Percentiles rank a stretch among this genome's conserved stretches.
Conservation (phyloP, 345 rosid genomes). For the Salix dunnii region DNA sequence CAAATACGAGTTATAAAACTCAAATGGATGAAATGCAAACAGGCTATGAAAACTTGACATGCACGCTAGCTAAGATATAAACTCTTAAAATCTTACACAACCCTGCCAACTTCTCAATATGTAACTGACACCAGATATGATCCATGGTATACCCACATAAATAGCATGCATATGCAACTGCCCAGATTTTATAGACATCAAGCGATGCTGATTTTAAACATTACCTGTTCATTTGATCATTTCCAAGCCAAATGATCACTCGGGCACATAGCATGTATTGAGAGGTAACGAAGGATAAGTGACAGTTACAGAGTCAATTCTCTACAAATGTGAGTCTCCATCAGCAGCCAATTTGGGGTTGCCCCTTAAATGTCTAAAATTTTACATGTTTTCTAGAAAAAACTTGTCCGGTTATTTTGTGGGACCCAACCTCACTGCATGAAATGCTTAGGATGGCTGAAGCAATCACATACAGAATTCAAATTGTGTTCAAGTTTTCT, state of each 20-base stretch:
- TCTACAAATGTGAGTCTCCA: neutral
- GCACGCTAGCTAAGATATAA: neutral
- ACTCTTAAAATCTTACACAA: neutral
- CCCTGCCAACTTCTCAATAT: neutral
- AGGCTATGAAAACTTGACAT: neutral
- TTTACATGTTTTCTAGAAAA: neutral
- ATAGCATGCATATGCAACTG: neutral
- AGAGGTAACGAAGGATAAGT: no score
- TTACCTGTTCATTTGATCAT: neutral
- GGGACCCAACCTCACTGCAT: no score
- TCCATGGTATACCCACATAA: no score
- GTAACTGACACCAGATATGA: neutral
- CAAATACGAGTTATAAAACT: no score
- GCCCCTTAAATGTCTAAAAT: neutral
- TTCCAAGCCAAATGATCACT: neutral
- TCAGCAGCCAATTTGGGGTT: neutral
- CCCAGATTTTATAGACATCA: neutral
- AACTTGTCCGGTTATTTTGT: neutral
- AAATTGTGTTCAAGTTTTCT: neutral
- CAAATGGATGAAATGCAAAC: neutral
- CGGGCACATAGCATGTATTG: neutral
- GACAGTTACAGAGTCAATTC: neutral
- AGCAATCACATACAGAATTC: neutral
- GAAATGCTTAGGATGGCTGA: neutral
- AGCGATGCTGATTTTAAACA: no score